Evolutionary conservation across 805 yeast species (phyloP).

Genomic region (Starmerella floris): DNA sequence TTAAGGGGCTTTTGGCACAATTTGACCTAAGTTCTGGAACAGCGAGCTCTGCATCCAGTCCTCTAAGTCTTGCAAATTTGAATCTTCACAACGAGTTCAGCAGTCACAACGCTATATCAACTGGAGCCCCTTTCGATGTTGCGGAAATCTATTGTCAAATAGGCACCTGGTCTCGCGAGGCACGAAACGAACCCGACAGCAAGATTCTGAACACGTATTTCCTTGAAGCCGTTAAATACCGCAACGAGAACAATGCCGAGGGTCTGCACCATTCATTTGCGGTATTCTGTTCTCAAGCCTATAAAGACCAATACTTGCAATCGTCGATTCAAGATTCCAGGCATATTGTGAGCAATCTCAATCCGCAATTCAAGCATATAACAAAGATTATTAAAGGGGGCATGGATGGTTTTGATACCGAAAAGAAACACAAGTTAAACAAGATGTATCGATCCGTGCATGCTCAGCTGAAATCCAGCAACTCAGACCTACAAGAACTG

Average conservation of each 20-base stretch:
- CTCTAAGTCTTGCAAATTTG: too few relatives aligned
- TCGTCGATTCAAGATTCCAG: conserved; percentile 25
- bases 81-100: too few relatives aligned
- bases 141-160: conserved; percentile 11
- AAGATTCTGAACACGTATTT: conserved; percentile 47
- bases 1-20: neutral
- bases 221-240: conserved; percentile 30
- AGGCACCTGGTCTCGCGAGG: conserved; percentile 48
- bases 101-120: too few relatives aligned
- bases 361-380: conserved; percentile 26
- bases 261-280: conserved; percentile 50
- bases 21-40: too few relatives aligned
- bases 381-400: neutral
- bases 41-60: too few relatives aligned
- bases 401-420: neutral
- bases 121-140: neutral
- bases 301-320: conserved; percentile 20
- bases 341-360: conserved; percentile 1
- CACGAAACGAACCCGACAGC: conserved; percentile 54
- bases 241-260: conserved; percentile 23
- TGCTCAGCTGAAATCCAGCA: conserved; percentile 31
- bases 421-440: neutral
- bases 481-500: conserved; percentile 33
- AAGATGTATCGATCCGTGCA: neutral
- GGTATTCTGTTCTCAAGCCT: conserved; percentile 39